Evolutionary conservation across 208 protist genomes (phyloP), one percentile per base, ranked within the genome.

Genomic region (Trypanosoma scelopori): DNA sequence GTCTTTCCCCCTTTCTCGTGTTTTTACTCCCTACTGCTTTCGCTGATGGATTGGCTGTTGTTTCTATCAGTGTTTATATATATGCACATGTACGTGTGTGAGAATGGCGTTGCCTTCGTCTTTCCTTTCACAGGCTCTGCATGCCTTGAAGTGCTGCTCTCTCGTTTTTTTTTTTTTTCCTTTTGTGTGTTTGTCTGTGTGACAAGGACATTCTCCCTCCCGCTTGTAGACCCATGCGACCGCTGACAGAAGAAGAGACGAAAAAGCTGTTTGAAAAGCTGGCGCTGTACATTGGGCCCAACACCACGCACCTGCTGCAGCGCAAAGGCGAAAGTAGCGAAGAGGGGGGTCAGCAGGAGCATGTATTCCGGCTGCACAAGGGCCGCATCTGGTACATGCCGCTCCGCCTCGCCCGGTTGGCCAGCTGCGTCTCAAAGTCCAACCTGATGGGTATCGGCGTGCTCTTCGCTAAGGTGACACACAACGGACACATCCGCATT

Each of bases 381-480:
- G 91, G 74, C 53, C 82, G 89, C 42, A 94, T 97, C 48, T 96
- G 90, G 89, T 97, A 97, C 83, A 91, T 97, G 76, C 89, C 85
- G 4, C 68, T 81, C 20, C 72, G 81, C 13, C 82, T 96, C 7
- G 87, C 85, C 16, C 92, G 94, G 71, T 78, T 95, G 0, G 84
- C 91, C 1, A 94, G 87, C 52, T 93, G 89, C 48, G 85, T 97
- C 1, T 77, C 89, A 45, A 94, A 95, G 60, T 77, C 71, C 37
- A 96, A 96, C 52, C 72, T 97, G 28, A 94, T 93, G 81, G 90
- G 88, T 20, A 93, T 95, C 28, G 93, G 93, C 35, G 87, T 93
- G 16, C 64, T 92, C 20, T 94, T 97, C 45, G 93, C 89, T 16
- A 96, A 94, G 78, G 76, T 97, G 15, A 96, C 90, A 0, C 90